Evolutionary conservation across 2,329 filamentous ascomycete species (phyloP).

Genomic region (Fusarium lateritium): DNA sequence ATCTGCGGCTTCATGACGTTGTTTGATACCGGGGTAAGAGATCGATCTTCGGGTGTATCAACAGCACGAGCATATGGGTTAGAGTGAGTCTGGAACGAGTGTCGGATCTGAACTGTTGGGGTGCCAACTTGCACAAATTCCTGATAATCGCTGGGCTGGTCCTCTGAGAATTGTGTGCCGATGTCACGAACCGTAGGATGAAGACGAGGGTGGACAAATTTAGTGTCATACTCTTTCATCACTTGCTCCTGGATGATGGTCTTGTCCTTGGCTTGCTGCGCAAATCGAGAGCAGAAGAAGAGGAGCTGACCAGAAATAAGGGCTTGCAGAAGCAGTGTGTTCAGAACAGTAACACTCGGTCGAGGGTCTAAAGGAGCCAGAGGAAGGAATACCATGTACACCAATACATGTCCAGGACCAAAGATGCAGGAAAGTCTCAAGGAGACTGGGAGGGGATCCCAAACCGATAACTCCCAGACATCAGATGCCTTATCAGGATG

Average conservation of each 20-base stretch:
- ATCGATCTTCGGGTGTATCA: slow-evolving; percentile 64
- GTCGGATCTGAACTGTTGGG: slow-evolving; percentile 75
- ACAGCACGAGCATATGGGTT: slow-evolving; percentile 79
- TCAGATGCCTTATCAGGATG: slow-evolving; percentile 87
- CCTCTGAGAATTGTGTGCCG: slow-evolving; percentile 79
- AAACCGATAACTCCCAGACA: slow-evolving; percentile 94
- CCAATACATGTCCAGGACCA: slow-evolving; percentile 91
- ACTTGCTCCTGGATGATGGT: slow-evolving; percentile 91
- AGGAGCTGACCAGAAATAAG: slow-evolving; percentile 84
- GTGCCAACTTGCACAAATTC: slow-evolving; percentile 66
- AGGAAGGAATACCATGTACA: slow-evolving; percentile 91
- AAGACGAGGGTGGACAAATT: slow-evolving; percentile 93
- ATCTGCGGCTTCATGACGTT: slow-evolving; percentile 59
- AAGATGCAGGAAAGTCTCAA: slow-evolving; percentile 90
- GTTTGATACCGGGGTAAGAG: slow-evolving; percentile 53
- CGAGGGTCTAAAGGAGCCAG: slow-evolving; percentile 80
- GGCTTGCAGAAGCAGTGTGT: slow-evolving; percentile 81
- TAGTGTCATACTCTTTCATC: slow-evolving; percentile 94
- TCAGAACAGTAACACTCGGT: slow-evolving; percentile 89
- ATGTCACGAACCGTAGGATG: slow-evolving; percentile 84
- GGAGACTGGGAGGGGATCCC: slow-evolving; percentile 91
- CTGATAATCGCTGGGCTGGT: slow-evolving; percentile 58
- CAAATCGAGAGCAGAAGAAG: slow-evolving; percentile 80
- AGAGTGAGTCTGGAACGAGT: slow-evolving; percentile 84
- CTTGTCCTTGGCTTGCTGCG: slow-evolving; percentile 88